Evolutionary conservation across 106 monocot genomes (phyloP), one percentile per base, ranked within the genome.

Genomic region (Chionographis japonica): DNA sequence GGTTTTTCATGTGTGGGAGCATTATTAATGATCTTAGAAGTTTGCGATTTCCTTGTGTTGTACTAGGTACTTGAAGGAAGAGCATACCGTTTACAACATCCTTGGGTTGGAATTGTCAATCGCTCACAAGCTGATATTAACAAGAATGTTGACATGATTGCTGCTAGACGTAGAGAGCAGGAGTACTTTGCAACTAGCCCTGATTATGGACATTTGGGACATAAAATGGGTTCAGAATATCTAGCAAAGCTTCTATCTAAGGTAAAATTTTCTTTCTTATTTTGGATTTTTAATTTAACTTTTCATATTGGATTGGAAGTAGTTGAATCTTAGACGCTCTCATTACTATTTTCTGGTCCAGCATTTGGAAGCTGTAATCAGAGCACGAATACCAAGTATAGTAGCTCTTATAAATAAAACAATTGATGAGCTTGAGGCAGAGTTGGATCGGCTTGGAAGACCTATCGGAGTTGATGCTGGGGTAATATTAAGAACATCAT

Each of bases 61-160:
- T 70, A 54, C 46, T 74, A 97, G 97, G 87, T 90, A 9, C 84
- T 97, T 60, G 97, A 97, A 79, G 97, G 97, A 69, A 86, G 92
- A 83, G 56, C 89, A 6, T 97, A 97, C 58, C 84, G 92, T 18
- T 72, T 97, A 49, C 97, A 89, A 41, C 97, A 97, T 74, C 97
- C 92, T 68, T 97, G 97, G 97, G 97, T 97, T 67, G 97, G 97
- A 79, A 81, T 97, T 78, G 97, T 97, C 8, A 97, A 97, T 60
- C 92, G 97, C 39, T 97, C 97, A 62, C 97, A 97, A 80, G 92
- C 97, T 71, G 97, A 97, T 77, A 97, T 97, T 38, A 97, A 97
- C 65, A 97, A 89, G 81, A 97, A 87, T 78, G 83, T 92, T 67
- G 92, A 97, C 58, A 97, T 97, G 97, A 89, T 97, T 62, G 78